Percentiles rank a stretch among this genome's conserved stretches.
phyloP scores from a whole-genome alignment of 306 rosid species.

The Cucumis melo region DNA sequence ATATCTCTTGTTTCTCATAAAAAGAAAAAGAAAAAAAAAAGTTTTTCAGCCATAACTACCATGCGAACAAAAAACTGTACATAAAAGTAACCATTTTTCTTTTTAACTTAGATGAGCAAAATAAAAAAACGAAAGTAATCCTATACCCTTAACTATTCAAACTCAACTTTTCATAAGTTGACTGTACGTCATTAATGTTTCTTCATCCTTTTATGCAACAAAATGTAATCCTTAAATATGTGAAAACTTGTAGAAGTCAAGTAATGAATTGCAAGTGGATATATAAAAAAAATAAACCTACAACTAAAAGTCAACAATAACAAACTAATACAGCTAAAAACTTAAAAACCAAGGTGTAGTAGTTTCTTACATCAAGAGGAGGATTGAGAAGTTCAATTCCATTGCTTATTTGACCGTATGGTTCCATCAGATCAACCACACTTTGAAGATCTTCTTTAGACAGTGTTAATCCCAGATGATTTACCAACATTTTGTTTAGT shows the following conservation, averaged over 20 bases:
- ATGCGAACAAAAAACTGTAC: background rate
- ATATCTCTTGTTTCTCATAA: no score
- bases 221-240: background rate
- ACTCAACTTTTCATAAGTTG: background rate
- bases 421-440: constrained; percentile 93
- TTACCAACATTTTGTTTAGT: constrained; percentile 53
- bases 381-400: constrained; percentile 92
- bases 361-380: constrained; percentile 67
- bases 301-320: background rate
- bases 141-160: background rate
- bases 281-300: background rate
- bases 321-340: background rate
- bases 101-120: background rate
- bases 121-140: background rate
- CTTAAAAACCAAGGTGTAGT: background rate
- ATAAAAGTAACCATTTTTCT: background rate
- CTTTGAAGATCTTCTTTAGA: constrained; percentile 66
- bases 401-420: constrained; percentile 93
- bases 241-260: background rate
- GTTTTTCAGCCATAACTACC: background rate
- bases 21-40: no score
- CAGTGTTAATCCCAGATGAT: constrained; percentile 75
- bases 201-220: background rate
- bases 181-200: background rate
- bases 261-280: background rate